Evolutionary conservation across 225 moss, liverwort and hornwort species (phyloP).

Genomic region (Thuidium tamariscinum): DNA sequence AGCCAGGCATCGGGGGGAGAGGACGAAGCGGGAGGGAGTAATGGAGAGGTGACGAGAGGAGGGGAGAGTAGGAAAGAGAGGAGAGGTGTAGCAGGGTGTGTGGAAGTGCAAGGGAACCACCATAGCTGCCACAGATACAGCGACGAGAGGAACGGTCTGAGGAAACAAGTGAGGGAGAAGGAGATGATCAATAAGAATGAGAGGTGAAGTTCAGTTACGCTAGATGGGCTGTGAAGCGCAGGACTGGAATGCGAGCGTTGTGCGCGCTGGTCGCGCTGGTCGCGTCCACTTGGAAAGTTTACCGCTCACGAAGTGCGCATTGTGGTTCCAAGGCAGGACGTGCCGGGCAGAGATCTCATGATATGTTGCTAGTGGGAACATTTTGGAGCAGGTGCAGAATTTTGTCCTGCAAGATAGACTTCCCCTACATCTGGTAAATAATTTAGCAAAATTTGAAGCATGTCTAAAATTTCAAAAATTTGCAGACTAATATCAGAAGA

Average conservation of each 20-base stretch:
- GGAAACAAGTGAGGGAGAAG: background rate
- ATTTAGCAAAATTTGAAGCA: background rate
- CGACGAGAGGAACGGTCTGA: background rate
- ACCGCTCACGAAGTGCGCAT: background rate
- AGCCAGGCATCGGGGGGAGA: background rate
- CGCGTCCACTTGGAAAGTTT: background rate
- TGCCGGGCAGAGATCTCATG: background rate
- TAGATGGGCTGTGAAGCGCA: background rate
- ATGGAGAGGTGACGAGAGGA: background rate
- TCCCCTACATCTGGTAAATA: background rate
- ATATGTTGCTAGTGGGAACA: background rate
- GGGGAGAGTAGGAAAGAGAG: background rate
- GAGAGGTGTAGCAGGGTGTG: background rate
- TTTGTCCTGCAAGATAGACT: background rate
- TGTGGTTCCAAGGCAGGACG: background rate
- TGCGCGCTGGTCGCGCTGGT: background rate
- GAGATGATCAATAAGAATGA: background rate
- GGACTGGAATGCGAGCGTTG: background rate
- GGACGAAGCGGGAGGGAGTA: background rate
- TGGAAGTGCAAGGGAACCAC: background rate
- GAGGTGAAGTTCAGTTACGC: background rate
- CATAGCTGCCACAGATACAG: background rate
- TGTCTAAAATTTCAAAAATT: background rate
- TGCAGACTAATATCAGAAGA: fast-evolving
- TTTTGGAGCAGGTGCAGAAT: background rate